A percentile compares a stretch with the other conserved stretches of the same genome.
Evolutionary conservation across 1,284 basidiomycete genomes (phyloP).

Genomic region (Erythrobasidium hasegawianum): DNA sequence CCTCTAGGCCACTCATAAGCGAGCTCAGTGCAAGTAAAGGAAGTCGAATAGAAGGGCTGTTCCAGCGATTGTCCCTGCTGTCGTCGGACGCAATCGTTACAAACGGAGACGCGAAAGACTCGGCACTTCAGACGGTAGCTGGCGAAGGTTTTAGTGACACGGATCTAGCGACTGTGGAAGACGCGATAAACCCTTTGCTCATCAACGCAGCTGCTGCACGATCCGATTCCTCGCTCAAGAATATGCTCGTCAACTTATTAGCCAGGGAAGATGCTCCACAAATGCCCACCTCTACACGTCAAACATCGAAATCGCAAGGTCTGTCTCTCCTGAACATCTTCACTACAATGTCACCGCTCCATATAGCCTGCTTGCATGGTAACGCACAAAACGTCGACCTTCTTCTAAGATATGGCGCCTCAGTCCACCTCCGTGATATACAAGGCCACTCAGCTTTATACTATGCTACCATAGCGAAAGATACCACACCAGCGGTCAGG

Average conservation of each 20-base stretch:
- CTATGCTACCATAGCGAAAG: conserved; percentile 21
- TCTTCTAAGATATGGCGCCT: conserved; percentile 70
- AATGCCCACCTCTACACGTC: background rate
- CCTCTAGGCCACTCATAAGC: conserved; percentile 38
- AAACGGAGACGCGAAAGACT: background rate
- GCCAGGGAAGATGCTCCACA: background rate
- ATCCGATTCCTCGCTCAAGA: conserved; percentile 34
- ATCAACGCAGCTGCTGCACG: conserved; percentile 40
- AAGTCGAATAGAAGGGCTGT: conserved; percentile 36
- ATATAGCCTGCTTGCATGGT: conserved; percentile 72
- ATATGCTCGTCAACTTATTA: conserved; percentile 18
- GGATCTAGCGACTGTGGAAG: conserved; percentile 38
- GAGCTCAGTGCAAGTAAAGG: conserved; percentile 35
- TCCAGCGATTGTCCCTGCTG: conserved; percentile 55
- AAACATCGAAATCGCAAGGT: conserved; percentile 1
- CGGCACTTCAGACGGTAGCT: conserved; percentile 14
- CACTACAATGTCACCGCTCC: conserved; percentile 66
- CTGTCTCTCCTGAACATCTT: conserved; percentile 42
- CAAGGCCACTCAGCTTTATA: conserved; percentile 70
- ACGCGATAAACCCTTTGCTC: conserved; percentile 41
- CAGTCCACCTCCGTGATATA: conserved; percentile 76
- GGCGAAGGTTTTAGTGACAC: conserved; percentile 23
- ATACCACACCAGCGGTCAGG: conserved; percentile 68
- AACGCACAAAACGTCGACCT: conserved; percentile 57
- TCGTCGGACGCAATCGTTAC: conserved; percentile 54